Base-by-base conservation (phyloP, 2,329 filamentous ascomycete genomes). In the Ramularia collo-cygni region DNA sequence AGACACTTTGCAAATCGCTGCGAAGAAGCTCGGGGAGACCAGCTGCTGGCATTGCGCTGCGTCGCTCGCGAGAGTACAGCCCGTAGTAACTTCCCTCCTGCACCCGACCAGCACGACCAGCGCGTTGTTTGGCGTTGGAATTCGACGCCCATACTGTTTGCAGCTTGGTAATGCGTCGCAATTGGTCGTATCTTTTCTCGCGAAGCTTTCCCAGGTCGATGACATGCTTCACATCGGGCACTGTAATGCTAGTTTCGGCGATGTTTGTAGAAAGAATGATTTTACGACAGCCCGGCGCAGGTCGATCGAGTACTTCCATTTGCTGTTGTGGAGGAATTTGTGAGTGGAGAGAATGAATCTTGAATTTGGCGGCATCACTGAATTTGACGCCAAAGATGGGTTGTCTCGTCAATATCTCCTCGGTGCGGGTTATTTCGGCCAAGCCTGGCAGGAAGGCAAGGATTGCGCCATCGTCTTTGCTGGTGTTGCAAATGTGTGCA, bases 221-320 rank as follows among this genome's bases (percentile, higher is more conserved):
- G 2, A 75, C 69, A 49, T 65, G 68, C 38, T 64, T 63, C 14
- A 75, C 68, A 43, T 74, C 71, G 7, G 69, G 64, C n/a, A 74
- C 66, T 4, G 71, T 74, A 28, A 74, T 56, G 3, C 67, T 71
- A 0, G 69, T 71, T 49, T 74, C 71, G 5, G 69, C 69, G 41
- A 74, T 69, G 39, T 72, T 70, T 1, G 70, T 74, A 3, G 69
- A 62, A 7, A 75, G 55, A 24, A 75, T 68, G 21, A 75, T 63
- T 45, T 70, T 69, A 30, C 72, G 63, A 33, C 63, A 64, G 12
- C 65, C 67, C 14, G 45, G 36, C 3, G 66, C 62, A 2, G 66
- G 48, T 2, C 58, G 52, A 3, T 64, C 52, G 40, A 71, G 67
- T 10, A 74, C 49, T 3, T 65, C 60, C 3, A 50, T 53, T 42